Conservation (phyloP, 2,329 filamentous ascomycete genomes). For the Ceratocystis papillata region DNA sequence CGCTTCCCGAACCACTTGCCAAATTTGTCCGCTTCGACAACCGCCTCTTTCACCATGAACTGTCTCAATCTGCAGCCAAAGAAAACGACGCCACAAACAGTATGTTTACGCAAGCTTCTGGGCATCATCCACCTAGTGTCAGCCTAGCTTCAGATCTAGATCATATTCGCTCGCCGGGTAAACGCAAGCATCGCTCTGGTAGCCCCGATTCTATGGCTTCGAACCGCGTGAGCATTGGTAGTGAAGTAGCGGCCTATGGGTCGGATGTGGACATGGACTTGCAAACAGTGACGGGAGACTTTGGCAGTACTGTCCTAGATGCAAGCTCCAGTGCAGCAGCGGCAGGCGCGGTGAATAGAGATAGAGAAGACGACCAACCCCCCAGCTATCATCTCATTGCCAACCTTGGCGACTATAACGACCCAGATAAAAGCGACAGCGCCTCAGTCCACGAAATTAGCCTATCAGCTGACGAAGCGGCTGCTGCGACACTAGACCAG, state of each 20-base stretch:
- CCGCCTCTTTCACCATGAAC: slow-evolving; percentile 41
- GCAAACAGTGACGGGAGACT: background rate
- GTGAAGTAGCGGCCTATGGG: slow-evolving; percentile 21
- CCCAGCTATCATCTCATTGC: background rate
- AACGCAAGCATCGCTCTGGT: slow-evolving; percentile 38
- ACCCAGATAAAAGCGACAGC: background rate
- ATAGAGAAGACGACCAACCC: background rate
- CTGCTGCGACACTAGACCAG: background rate
- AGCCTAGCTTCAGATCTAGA: background rate
- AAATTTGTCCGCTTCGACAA: slow-evolving; percentile 44
- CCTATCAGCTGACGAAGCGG: background rate
- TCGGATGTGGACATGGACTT: slow-evolving; percentile 1
- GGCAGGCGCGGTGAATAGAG: too few relatives aligned
- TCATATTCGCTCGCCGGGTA: slow-evolving; percentile 33
- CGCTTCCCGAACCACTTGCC: slow-evolving; percentile 35
- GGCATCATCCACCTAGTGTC: background rate
- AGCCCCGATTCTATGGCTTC: slow-evolving; percentile 38
- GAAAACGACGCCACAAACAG: background rate
- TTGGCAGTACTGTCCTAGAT: too few relatives aligned
- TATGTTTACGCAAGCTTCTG: background rate
- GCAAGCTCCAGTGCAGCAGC: too few relatives aligned
- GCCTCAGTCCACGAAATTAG: background rate
- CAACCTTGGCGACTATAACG: background rate
- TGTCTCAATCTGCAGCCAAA: slow-evolving; percentile 29
- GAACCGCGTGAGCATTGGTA: slow-evolving; percentile 29